Evolutionary conservation across 306 rosid genomes (phyloP), one percentile per base, ranked within the genome.

Genomic region (Prunus armeniaca): DNA sequence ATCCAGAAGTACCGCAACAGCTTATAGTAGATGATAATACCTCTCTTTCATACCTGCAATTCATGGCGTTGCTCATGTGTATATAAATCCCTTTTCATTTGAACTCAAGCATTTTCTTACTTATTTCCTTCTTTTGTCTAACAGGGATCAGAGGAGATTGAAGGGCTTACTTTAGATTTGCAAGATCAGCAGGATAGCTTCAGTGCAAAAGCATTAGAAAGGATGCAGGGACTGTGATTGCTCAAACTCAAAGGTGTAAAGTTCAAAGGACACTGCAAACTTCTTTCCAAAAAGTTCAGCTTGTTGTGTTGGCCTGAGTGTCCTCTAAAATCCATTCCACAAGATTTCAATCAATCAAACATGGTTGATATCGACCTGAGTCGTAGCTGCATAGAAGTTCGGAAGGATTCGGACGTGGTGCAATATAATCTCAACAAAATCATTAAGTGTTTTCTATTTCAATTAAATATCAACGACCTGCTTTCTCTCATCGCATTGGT

Each of bases 141-240:
- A 17, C 3, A 73, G 57, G 83, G 80, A 64, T 63, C 43, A 7
- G 1, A 41, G 14, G 49, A 24, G 19, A 34, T 34, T 46, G 78
- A 76, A 56, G 85, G 78, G 4, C 25, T 68, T 10, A 0, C 57
- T 55, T 47, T 76, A 19, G 71, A 65, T 32, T n/a, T 76, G 24
- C 14, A 58, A 38, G n/a, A 51, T 7, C 6, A 4, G 1, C 12
- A 69, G 47, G 17, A 13, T 14, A 2, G 64, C 11, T 27, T 86
- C 45, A 8, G 10, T 0, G 27, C 86, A 2, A 3, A 66, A 49
- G 69, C 82, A 34, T 82, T 89, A 62, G 30, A 41, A 57, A 4
- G 54, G 20, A 87, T 89, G 88, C 45, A 63, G 5, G 75, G 55
- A 20, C 34, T 89, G 45, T 80, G 80, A 67, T 65, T 86, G n/a